Evolutionary conservation across 768 basidiomycete genomes (phyloP).

Genomic region (Mrakia hoshinonis): DNA sequence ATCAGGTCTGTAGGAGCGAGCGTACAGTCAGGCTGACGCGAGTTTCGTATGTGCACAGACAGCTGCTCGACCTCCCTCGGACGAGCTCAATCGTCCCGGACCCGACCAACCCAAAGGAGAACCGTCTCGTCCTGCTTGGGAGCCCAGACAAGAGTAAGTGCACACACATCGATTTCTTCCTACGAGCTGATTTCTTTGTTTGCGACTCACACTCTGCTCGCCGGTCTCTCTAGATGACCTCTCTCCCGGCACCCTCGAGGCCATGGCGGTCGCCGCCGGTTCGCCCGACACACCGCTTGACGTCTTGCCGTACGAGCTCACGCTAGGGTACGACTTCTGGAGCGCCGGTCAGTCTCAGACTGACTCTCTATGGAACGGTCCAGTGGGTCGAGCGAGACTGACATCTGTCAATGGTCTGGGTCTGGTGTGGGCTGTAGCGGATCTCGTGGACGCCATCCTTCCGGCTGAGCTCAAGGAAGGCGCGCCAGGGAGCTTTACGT

Average conservation of each 20-base stretch:
- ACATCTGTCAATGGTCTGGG: neutral
- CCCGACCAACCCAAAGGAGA: conserved; percentile 43
- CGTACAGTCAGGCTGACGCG: neutral
- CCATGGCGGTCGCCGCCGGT: neutral
- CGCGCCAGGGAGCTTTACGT: conserved; percentile 77
- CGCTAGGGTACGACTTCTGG: conserved; percentile 82
- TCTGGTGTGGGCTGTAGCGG: conserved; percentile 37
- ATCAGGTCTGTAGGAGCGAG: neutral
- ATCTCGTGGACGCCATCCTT: conserved; percentile 70
- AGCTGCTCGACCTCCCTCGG: conserved; percentile 33
- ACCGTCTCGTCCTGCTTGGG: conserved; percentile 55
- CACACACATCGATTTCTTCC: neutral
- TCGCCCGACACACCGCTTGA: neutral
- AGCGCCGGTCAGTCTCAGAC: conserved; percentile 53
- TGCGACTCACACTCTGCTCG: neutral
- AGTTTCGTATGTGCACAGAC: conserved; percentile 26
- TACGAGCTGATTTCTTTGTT: neutral
- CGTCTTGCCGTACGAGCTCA: conserved; percentile 41
- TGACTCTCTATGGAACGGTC: neutral
- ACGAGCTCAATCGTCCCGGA: conserved; percentile 29
- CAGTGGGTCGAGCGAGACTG: neutral
- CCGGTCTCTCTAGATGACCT: neutral
- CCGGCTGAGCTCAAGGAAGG: conserved; percentile 69
- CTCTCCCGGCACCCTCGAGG: neutral
- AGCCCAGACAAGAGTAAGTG: conserved; percentile 53